Percentiles rank a stretch among this genome's conserved stretches.
Evolutionary conservation across 805 yeast species (phyloP).

Genomic region (Candida insectalens): DNA sequence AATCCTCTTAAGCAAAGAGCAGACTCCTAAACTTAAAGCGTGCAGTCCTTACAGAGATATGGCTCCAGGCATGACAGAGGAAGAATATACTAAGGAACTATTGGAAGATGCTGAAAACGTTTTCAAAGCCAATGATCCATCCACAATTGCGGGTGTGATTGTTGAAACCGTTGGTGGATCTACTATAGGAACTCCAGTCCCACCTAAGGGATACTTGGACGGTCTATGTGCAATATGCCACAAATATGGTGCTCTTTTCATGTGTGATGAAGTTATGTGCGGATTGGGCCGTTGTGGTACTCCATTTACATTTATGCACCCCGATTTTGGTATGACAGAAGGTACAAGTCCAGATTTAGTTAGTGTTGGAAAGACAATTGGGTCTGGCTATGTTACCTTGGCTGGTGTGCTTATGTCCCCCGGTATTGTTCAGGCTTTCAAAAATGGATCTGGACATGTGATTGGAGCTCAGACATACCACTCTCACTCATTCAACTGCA

Average conservation of each 20-base stretch:
- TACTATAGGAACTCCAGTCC: slow-evolving; percentile 34
- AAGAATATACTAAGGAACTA: slow-evolving; percentile 27
- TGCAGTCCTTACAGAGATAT: slow-evolving; percentile 26
- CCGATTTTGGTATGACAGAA: slow-evolving; percentile 21
- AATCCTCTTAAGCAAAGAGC: slow-evolving; percentile 14
- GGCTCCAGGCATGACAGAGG: slow-evolving; percentile 23
- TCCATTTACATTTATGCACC: slow-evolving; percentile 28
- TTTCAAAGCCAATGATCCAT: slow-evolving; percentile 32
- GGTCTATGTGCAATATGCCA: slow-evolving; percentile 37
- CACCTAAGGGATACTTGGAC: slow-evolving; percentile 36
- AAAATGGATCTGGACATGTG: slow-evolving; percentile 29
- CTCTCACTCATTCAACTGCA: slow-evolving; percentile 35
- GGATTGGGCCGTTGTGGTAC: slow-evolving; percentile 47
- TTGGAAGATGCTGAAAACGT: slow-evolving; percentile 30
- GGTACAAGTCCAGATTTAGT: slow-evolving; percentile 38
- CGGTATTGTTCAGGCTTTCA: slow-evolving; percentile 26
- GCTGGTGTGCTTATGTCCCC: slow-evolving; percentile 37
- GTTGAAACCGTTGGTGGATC: slow-evolving; percentile 40
- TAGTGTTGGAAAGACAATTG: slow-evolving; percentile 40
- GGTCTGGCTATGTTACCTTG: slow-evolving; percentile 39
- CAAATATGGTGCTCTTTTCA: slow-evolving; percentile 39
- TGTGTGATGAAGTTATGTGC: slow-evolving; percentile 50
- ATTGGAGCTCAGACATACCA: slow-evolving; percentile 43
- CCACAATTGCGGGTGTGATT: slow-evolving; percentile 31
- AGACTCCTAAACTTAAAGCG: slow-evolving; percentile 21